Evolutionary conservation across 2,329 filamentous ascomycete genomes (phyloP).

Genomic region (Pseudogymnoascus sp.): DNA sequence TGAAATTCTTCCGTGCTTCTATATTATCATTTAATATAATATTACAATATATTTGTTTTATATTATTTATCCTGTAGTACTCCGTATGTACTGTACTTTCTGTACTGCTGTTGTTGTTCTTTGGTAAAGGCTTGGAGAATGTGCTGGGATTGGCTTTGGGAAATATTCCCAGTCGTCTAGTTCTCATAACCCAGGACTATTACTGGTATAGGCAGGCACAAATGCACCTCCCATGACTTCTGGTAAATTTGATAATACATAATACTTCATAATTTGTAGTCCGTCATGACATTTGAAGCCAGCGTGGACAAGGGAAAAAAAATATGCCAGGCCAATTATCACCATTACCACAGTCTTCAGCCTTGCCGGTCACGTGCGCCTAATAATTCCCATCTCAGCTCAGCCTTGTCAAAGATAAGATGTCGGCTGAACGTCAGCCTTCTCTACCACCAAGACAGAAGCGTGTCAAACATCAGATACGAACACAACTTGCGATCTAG

Average conservation of each 20-base stretch:
- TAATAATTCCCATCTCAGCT: not conserved
- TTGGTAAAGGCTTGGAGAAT: too few relatives aligned
- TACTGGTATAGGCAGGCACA: not conserved
- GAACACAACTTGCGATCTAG: not conserved
- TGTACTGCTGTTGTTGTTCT: not conserved
- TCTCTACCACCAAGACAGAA: not conserved
- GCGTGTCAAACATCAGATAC: not conserved
- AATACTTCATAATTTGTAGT: not conserved
- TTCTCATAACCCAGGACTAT: not conserved
- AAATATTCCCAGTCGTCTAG: not conserved
- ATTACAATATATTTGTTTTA: not conserved
- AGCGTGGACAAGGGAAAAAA: not conserved
- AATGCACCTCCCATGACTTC: not conserved
- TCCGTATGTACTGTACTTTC: not conserved
- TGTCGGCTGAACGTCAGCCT: slow-evolving; percentile 8
- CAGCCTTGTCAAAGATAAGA: slow-evolving; percentile 5
- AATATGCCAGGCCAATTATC: not conserved
- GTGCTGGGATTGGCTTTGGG: not conserved
- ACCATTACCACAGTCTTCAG: not conserved
- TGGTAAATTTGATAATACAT: not conserved
- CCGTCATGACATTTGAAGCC: not conserved
- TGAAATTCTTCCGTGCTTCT: not conserved
- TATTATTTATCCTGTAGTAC: not conserved
- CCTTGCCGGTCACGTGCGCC: not conserved
- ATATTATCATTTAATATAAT: not conserved